Evolutionary conservation across 2,329 filamentous ascomycete species (phyloP).

Genomic region (Calonectria pseudoreteaudii): DNA sequence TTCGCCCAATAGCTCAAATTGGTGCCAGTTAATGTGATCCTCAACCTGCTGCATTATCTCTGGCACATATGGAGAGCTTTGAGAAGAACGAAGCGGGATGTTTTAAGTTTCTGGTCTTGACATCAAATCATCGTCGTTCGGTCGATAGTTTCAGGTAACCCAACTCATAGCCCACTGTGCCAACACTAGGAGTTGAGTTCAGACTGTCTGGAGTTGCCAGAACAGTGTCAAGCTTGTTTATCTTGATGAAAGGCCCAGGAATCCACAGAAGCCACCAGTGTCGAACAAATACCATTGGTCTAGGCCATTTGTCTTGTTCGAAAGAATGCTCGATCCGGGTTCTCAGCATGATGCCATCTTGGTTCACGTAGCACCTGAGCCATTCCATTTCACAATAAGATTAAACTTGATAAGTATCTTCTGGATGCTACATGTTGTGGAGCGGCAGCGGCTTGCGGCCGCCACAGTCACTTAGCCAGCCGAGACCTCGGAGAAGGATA

Average conservation of each 20-base stretch:
- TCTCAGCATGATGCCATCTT: neutral
- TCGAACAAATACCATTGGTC: neutral
- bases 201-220: neutral
- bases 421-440: neutral
- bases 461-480: too few relatives aligned
- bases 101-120: neutral
- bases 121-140: neutral
- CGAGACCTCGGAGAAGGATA: too few relatives aligned
- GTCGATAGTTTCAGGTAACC: neutral
- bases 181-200: neutral
- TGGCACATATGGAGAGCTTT: neutral
- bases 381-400: neutral
- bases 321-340: neutral
- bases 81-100: neutral
- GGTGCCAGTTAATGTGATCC: neutral
- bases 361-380: neutral
- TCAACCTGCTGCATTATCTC: neutral
- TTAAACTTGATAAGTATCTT: neutral
- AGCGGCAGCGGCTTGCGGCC: too few relatives aligned
- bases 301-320: neutral
- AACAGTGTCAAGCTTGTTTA: neutral
- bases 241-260: neutral
- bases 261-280: neutral
- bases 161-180: neutral
- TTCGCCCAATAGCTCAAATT: neutral